Base-by-base conservation (phyloP, 2,329 filamentous ascomycete species). In the Ceratocystis eucalypticola region DNA sequence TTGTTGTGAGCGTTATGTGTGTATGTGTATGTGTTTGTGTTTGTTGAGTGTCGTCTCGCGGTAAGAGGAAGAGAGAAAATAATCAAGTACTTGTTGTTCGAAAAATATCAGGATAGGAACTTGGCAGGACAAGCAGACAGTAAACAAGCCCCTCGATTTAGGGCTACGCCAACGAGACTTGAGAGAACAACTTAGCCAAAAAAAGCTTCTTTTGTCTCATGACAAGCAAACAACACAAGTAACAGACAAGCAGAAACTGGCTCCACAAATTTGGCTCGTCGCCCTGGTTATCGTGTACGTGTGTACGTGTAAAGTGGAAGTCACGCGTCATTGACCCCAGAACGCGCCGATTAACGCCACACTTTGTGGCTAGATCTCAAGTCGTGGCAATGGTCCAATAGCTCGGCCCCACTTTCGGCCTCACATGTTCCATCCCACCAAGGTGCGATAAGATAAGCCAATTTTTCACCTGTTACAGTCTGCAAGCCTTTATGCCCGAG, bases 381-480 rank as follows among this genome's bases (percentile, higher is more conserved):
- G 25, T 33, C 5, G 37, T 41, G 37, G 37, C 37, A 15, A 15
- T 41, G 10, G 10, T 41, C 10, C 10, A 41, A 41, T 41, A 15
- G 10, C 12, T 57, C 20, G 20, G 64, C 65, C 65, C 65, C 61
- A 67, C 65, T 50, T 64, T 67, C 37, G 61, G 53, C 55, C 41
- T 61, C 64, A n/a, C 48, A 5, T 22, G 8, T 7, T 1, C n/a
- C 45, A 62, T 61, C 55, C 45, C 66, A 69, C 64, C 33, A 46
- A 63, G 53, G 28, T 3, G 17, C 62, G 69, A 69, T 69, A 68
- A 68, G 68, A 68, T 68, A 68, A 59, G 37, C 46, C 45, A 62
- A 48, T 61, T 67, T 67, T 68, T 68, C 63, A 62, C 61, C 63
- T 48, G 33, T 10, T 7, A 22, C 17, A 63, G 62, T n/a, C 12